Percentiles rank a stretch among this genome's conserved stretches.
Conservation (phyloP, 176 grass and related monocot species). For the Carex myosuroides region DNA sequence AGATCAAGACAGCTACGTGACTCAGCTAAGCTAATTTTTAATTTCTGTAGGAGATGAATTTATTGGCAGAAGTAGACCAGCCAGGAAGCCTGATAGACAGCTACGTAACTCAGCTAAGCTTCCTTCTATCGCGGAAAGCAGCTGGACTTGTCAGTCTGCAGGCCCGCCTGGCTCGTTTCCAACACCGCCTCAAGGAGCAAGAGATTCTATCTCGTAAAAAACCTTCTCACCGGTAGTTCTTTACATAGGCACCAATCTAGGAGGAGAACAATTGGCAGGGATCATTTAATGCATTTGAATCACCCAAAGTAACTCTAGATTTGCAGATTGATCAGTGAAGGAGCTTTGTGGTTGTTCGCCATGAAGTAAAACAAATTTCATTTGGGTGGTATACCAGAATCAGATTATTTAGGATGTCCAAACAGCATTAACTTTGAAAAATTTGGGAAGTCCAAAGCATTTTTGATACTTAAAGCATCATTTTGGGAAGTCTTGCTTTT, state of each 20-base stretch:
- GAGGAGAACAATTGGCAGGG: neutral
- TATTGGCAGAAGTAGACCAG: conserved; percentile 96
- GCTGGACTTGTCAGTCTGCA: conserved; percentile 90
- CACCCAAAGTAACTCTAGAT: neutral
- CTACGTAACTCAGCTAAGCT: conserved; percentile 89
- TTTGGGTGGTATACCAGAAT: neutral
- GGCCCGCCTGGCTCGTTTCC: conserved; percentile 77
- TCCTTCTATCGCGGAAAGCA: conserved; percentile 86
- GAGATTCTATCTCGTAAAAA: conserved; percentile 95
- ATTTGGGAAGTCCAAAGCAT: neutral
- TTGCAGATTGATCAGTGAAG: neutral
- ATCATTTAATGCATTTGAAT: conserved; percentile 4
- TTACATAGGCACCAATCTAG: neutral
- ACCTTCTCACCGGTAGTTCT: conserved; percentile 21
- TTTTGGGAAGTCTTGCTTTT: neutral
- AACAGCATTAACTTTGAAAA: conserved; percentile 8
- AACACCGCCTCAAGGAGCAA: conserved; percentile 91
- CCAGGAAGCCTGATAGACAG: conserved; percentile 91
- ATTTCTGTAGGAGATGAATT: conserved; percentile 85
- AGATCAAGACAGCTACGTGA: neutral
- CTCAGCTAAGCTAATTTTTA: neutral
- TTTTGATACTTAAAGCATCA: neutral
- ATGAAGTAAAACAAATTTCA: neutral
- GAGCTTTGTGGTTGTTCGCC: neutral
- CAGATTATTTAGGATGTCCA: neutral